Evolutionary conservation across 257 asterid genomes (phyloP).

Genomic region (Coffea canephora): DNA sequence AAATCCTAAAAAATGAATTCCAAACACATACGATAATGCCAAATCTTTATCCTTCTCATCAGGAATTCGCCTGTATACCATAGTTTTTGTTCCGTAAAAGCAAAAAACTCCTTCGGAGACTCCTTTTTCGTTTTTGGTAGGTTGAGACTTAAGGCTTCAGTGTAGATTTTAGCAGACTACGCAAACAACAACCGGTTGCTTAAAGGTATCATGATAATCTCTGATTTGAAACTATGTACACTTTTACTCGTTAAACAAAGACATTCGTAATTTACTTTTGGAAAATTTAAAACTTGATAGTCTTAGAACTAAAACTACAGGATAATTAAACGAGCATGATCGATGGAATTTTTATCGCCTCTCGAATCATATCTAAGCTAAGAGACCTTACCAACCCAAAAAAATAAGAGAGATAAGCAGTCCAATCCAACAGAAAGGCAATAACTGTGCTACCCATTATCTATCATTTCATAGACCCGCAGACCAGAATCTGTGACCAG

Average conservation of each 20-base stretch:
- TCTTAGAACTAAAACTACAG: not conserved
- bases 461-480: not conserved
- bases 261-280: not conserved
- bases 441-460: too few species aligned
- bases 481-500: not conserved
- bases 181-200: not conserved
- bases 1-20: too few species aligned
- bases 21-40: not conserved
- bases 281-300: not conserved
- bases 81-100: constrained; percentile 18
- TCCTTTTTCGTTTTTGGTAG: not conserved
- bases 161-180: not conserved
- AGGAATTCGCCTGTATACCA: not conserved
- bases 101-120: not conserved
- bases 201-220: not conserved
- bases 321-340: not conserved
- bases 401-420: not conserved
- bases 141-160: not conserved
- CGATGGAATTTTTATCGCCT: not conserved
- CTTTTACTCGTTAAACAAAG: not conserved
- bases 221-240: not conserved
- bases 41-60: not conserved
- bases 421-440: not conserved
- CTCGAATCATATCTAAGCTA: not conserved
- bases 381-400: too few species aligned